Percentiles rank a stretch among this genome's conserved stretches.
These are phyloP conservation scores for Stephania yunnanensis DNA, from an alignment of 164 flowering plant species.

Conservation along the genomic window DNA sequence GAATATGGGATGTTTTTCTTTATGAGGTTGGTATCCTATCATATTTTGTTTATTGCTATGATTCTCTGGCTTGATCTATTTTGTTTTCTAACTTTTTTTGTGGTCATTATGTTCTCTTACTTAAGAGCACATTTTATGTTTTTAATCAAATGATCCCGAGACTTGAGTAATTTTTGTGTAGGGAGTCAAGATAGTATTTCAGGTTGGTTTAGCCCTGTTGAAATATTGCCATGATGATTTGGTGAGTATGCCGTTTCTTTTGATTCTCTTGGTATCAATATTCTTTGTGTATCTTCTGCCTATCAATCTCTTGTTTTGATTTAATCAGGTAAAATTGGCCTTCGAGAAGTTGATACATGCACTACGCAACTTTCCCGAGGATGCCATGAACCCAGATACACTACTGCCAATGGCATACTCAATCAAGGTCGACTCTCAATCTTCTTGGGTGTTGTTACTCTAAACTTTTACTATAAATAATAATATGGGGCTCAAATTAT, in stretches of 20 bases:
- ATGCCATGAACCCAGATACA: conserved; percentile 89
- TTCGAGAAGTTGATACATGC: conserved; percentile 92
- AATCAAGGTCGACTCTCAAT: conserved; percentile 48
- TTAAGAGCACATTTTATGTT: too few relatives aligned
- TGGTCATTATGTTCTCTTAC: too few relatives aligned
- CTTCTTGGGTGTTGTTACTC: neutral
- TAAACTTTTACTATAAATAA: neutral
- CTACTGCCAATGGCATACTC: conserved; percentile 92
- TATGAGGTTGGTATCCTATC: conserved; percentile 56
- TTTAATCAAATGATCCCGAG: neutral
- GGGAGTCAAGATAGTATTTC: conserved; percentile 92
- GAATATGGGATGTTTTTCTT: conserved; percentile 98
- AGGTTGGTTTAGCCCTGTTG: conserved; percentile 90
- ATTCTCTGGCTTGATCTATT: neutral
- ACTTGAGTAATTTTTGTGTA: conserved; percentile 20
- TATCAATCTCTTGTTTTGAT: conserved; percentile 8
- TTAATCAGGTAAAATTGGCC: conserved; percentile 65
- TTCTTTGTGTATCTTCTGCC: neutral
- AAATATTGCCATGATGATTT: conserved; percentile 86
- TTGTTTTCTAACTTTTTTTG: too few relatives aligned
- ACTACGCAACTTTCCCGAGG: conserved; percentile 84
- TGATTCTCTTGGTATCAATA: conserved; percentile 1
- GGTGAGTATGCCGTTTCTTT: conserved; percentile 36
- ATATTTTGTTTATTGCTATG: neutral
- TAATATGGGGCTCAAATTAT: neutral